A percentile compares a stretch with the other conserved stretches of the same genome.
phyloP scores from a whole-genome alignment of 148 eudicot genomes.

The Vaccinium corymbosum region DNA sequence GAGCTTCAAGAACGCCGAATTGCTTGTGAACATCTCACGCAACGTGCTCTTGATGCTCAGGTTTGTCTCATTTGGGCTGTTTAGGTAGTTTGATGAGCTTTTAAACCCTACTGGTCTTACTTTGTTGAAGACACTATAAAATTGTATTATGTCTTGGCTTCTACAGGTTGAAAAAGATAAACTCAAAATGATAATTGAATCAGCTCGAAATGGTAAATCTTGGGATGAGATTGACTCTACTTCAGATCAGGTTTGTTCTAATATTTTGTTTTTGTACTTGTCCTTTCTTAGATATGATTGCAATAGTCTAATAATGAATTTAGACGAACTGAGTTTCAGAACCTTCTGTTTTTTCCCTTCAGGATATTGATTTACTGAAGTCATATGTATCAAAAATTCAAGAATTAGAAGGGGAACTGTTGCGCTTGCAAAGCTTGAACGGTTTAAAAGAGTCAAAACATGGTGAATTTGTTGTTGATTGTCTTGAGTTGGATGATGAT shows the following conservation, averaged over 20 bases:
- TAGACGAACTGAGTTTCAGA: not conserved
- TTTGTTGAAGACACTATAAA: not conserved
- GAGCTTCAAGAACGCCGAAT: constrained; percentile 67
- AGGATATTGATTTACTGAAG: constrained; percentile 72
- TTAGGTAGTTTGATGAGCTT: not conserved
- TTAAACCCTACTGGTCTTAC: not conserved
- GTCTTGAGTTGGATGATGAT: constrained; percentile 57
- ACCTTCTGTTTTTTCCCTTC: constrained; percentile 7
- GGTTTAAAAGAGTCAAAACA: constrained; percentile 27
- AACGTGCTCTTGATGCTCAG: constrained; percentile 91
- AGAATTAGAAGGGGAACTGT: constrained; percentile 68
- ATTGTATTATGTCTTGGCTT: not conserved
- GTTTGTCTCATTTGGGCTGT: constrained; percentile 30
- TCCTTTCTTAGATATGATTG: not conserved
- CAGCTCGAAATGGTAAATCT: constrained; percentile 65
- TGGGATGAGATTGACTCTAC: constrained; percentile 71
- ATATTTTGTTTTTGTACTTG: not conserved
- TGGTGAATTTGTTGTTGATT: constrained; percentile 35
- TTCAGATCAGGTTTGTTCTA: constrained; percentile 47
- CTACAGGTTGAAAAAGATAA: constrained; percentile 81
- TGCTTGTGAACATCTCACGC: constrained; percentile 65
- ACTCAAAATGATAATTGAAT: constrained; percentile 68
- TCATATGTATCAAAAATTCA: constrained; percentile 69
- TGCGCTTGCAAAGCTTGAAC: constrained; percentile 43
- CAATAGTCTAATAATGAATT: not conserved